Evolutionary conservation across 208 protist species (phyloP), one percentile per base, ranked within the genome.

Genomic region (Crithidia thermophila): DNA sequence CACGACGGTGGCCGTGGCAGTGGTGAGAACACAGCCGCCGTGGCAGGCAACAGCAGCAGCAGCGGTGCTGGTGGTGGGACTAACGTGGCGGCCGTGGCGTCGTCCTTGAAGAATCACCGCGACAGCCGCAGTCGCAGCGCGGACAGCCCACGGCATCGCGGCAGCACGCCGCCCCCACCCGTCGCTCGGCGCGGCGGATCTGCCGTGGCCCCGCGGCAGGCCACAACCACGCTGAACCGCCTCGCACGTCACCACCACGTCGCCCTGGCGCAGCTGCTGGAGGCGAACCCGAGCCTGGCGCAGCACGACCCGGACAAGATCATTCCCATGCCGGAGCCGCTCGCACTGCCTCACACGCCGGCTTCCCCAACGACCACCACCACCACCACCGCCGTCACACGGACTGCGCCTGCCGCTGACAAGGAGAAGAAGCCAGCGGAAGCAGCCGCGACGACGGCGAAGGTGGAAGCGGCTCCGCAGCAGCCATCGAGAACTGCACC

Each of bases 241-340:
- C 28, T 85, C 8, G 53, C 79, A 0, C 72, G 77, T 30, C 25
- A 79, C 49, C 68, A 89, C 51, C 61, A 76, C 51, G 21, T 79
- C 21, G 37, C 79, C 11, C 25, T 79, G 13, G 27, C 56, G 28
- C 55, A 31, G 34, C 68, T 86, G 27, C 30, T 72, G 16, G 40
- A 66, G 45, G 47, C 67, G 47, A 90, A 85, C 39, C 80, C 84
- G 7, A 47, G 77, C 13, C 75, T 90, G 39, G 47, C 59, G 3
- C 23, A 50, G 23, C 67, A 74, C 37, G 74, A 58, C 20, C 52
- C 52, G 36, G 52, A 76, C 46, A 67, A 70, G n/a, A 7, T 59
- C 9, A 51, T 86, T 13, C 72, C 84, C 2, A 40, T 40, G 9
- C 51, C 57, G 0, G 40, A 16, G 6, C 37, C 64, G 10, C 25